Conservation (phyloP, 116 monocot genomes). For the Posidonia oceanica region DNA sequence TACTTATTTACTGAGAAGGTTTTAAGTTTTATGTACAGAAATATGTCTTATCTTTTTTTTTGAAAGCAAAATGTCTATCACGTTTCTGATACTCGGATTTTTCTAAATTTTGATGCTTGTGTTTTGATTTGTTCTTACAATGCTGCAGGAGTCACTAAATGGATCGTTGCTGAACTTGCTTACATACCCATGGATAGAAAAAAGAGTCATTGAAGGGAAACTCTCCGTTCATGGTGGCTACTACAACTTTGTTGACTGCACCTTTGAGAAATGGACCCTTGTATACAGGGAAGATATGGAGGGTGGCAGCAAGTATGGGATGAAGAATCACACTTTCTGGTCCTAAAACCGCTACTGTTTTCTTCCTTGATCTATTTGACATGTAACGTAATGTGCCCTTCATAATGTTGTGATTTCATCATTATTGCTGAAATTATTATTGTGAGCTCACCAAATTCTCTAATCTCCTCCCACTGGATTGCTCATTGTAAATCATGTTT, state of each 20-base stretch:
- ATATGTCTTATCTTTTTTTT: too few species aligned
- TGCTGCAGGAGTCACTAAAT: constrained; percentile 75
- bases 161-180: constrained; percentile 79
- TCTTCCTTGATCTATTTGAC: not conserved
- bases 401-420: too few species aligned
- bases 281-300: constrained; percentile 50
- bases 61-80: not conserved
- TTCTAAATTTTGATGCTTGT: not conserved
- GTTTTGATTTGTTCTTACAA: not conserved
- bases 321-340: constrained; percentile 64
- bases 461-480: too few species aligned
- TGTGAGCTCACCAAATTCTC: too few species aligned
- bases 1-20: too few species aligned
- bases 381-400: not conserved
- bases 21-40: too few species aligned
- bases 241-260: constrained; percentile 84
- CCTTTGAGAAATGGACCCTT: constrained; percentile 93
- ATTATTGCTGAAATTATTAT: too few species aligned
- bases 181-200: constrained; percentile 88
- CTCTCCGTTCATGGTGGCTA: constrained; percentile 86
- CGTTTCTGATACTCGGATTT: not conserved
- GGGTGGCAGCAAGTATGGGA: constrained; percentile 82
- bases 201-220: constrained; percentile 52
- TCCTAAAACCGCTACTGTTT: constrained; percentile 20
- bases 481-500: too few species aligned